phyloP scores from a whole-genome alignment of 2,329 filamentous ascomycete genomes.

The Fusarium sp. region DNA sequence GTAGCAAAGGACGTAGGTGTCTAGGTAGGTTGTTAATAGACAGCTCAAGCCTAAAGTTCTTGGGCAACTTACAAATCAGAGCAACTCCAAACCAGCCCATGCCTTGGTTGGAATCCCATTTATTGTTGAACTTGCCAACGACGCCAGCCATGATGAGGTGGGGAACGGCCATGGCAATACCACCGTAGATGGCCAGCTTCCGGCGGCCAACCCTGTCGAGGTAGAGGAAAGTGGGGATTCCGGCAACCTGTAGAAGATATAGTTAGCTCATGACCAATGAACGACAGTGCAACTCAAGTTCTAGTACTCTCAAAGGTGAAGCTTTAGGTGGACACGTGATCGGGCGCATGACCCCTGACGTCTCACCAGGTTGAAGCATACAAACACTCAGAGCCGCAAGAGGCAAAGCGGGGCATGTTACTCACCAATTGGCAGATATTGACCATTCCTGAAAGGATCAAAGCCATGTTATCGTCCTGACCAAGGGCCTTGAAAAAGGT shows the following conservation, averaged over 20 bases:
- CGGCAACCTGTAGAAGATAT: constrained; percentile 22
- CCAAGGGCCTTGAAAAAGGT: not conserved
- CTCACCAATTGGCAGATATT: not conserved
- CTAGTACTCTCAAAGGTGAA: no score
- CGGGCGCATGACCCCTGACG: not conserved
- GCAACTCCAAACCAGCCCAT: constrained; percentile 37
- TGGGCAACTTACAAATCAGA: constrained; percentile 23
- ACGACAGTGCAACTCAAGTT: no score
- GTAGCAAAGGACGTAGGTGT: constrained; percentile 44
- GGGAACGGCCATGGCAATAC: constrained; percentile 35
- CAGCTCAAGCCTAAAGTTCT: no score
- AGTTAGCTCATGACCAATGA: no score
- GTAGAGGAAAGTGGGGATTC: constrained; percentile 43
- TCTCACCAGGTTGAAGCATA: not conserved
- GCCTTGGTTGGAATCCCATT: constrained; percentile 24
- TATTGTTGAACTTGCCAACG: constrained; percentile 24
- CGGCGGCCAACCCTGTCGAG: constrained; percentile 50
- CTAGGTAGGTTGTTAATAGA: not conserved
- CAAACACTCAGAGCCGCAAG: not conserved
- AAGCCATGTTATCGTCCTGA: not conserved
- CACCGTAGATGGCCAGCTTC: constrained; percentile 34
- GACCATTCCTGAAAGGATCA: constrained; percentile 2
- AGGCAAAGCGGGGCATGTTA: not conserved
- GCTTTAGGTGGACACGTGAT: not conserved
- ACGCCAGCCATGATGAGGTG: constrained; percentile 36